Conservation (phyloP, 257 asterid species). For the Craterostigma plantagineum region DNA sequence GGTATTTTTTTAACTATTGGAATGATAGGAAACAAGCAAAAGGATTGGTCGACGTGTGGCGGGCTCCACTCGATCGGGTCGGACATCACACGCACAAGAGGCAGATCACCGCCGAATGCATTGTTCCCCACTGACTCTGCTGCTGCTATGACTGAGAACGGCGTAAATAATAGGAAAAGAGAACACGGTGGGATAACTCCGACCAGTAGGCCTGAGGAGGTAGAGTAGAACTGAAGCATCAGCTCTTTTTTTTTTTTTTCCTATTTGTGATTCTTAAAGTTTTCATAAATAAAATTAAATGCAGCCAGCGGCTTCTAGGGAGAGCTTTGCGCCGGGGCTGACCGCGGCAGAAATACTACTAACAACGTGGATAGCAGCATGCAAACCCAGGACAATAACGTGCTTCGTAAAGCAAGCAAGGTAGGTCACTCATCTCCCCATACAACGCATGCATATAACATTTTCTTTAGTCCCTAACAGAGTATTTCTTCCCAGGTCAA, state of each 20-base stretch:
- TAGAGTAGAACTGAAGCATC: no score
- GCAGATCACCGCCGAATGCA: slow-evolving; percentile 17
- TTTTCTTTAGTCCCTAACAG: no score
- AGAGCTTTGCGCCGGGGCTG: slow-evolving; percentile 57
- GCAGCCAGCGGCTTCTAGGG: slow-evolving; percentile 71
- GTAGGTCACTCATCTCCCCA: no score
- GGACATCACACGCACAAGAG: slow-evolving; percentile 34
- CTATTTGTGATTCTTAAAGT: no score
- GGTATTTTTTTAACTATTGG: no score
- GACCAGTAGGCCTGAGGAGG: slow-evolving; percentile 53
- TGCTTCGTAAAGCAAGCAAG: slow-evolving; percentile 68
- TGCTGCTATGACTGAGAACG: no score
- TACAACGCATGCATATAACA: no score
- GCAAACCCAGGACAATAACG: slow-evolving; percentile 53
- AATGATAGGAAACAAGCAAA: slow-evolving; percentile 31
- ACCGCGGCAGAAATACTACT: slow-evolving; percentile 24
- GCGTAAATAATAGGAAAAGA: slow-evolving; percentile 28
- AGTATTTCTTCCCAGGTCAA: slow-evolving; percentile 30
- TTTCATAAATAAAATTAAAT: slow-evolving; percentile 6
- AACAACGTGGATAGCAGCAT: slow-evolving; percentile 21
- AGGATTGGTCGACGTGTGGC: slow-evolving; percentile 75
- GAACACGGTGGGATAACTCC: slow-evolving; percentile 52
- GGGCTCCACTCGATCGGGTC: slow-evolving; percentile 85
- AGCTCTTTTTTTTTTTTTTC: no score
- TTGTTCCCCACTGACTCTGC: slow-evolving; percentile 23